Conservation (phyloP, 225 moss, liverwort and hornwort genomes). For the Neckera pumila region DNA sequence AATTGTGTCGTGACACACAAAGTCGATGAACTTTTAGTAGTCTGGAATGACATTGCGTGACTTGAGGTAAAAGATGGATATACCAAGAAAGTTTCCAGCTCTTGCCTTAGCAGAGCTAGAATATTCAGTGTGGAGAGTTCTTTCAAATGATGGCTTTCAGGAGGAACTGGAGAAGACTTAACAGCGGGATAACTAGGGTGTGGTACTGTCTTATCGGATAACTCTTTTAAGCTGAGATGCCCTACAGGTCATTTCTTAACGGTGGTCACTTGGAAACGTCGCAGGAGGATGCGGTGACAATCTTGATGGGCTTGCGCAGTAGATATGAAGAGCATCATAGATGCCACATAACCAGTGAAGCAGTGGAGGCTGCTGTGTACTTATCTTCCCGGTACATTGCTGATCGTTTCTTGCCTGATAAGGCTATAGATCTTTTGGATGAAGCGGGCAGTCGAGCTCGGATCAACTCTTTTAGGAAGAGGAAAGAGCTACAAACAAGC, state of each 20-base stretch:
- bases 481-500: conserved; percentile 75
- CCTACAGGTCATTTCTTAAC: not conserved
- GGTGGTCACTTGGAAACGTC: not conserved
- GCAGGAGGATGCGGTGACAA: conserved; percentile 83
- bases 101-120: not conserved
- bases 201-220: not conserved
- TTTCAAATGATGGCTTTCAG: not conserved
- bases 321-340: conserved; percentile 89
- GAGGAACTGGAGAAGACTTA: not conserved
- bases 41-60: not conserved
- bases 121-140: not conserved
- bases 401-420: conserved; percentile 91
- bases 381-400: conserved; percentile 83
- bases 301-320: conserved; percentile 77
- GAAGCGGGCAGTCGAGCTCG: conserved; percentile 95
- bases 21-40: not conserved
- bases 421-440: conserved; percentile 94
- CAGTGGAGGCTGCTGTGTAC: conserved; percentile 86
- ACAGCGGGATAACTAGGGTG: not conserved
- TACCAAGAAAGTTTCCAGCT: not conserved
- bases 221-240: not conserved
- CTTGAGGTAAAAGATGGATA: not conserved
- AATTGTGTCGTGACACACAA: not conserved
- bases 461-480: conserved; percentile 65
- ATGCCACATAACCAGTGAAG: conserved; percentile 85